phyloP scores from a whole-genome alignment of 1,139 yeast genomes.

The Magnusiomyces magnusii region DNA sequence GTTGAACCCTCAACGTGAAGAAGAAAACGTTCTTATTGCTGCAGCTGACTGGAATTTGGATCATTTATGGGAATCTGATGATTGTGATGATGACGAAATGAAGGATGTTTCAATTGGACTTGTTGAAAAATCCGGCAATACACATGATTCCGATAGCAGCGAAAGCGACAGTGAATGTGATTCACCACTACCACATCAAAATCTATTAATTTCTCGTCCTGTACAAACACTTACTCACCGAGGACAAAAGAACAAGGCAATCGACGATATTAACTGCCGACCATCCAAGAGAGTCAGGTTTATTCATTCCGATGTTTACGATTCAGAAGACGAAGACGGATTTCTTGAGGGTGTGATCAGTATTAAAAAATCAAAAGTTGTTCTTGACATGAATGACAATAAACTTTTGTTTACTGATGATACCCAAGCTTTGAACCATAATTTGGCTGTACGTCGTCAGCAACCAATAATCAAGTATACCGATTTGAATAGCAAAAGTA shows the following conservation, averaged over 20 bases:
- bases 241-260: background rate
- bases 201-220: background rate
- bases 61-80: slow-evolving; percentile 46
- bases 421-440: slow-evolving; percentile 15
- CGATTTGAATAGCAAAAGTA: slow-evolving; percentile 11
- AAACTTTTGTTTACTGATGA: slow-evolving; percentile 58
- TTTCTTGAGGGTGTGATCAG: slow-evolving; percentile 66
- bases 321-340: slow-evolving; percentile 61
- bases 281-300: slow-evolving; percentile 4
- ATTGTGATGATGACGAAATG: slow-evolving; percentile 15
- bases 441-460: background rate
- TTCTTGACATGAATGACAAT: slow-evolving; percentile 84
- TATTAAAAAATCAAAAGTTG: slow-evolving; percentile 37
- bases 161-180: too few species aligned
- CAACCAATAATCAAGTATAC: background rate
- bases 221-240: background rate
- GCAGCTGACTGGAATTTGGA: slow-evolving; percentile 84
- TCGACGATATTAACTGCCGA: background rate
- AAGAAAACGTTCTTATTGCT: slow-evolving; percentile 59
- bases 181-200: background rate
- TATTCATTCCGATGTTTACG: slow-evolving; percentile 25
- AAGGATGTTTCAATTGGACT: slow-evolving; percentile 4
- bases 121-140: background rate
- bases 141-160: slow-evolving; percentile 9
- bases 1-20: slow-evolving; percentile 22